Conservation (phyloP, 257 asterid genomes). For the Solanum chilense region DNA sequence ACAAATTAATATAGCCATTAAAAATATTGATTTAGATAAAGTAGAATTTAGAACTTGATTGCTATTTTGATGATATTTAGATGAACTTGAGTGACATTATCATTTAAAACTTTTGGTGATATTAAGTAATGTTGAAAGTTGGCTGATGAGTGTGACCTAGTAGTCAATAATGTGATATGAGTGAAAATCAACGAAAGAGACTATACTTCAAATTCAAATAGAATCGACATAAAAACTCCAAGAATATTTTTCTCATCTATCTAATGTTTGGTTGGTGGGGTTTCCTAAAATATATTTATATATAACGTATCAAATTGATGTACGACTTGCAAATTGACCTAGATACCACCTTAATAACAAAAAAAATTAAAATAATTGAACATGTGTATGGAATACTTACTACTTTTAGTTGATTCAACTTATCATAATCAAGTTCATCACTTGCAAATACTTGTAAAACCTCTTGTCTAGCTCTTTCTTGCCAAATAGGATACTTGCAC, state of each 20-base stretch:
- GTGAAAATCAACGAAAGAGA: fast-evolving
- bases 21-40: neutral
- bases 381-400: neutral
- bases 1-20: neutral
- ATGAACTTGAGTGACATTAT: neutral
- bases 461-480: too few relatives aligned
- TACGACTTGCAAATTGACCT: neutral
- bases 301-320: neutral
- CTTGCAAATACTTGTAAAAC: too few relatives aligned
- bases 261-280: neutral
- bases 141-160: neutral
- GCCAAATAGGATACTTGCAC: too few relatives aligned
- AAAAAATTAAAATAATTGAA: neutral
- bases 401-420: slow-evolving; percentile 9
- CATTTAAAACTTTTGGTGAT: neutral
- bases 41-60: neutral
- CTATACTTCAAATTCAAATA: too few relatives aligned
- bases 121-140: neutral
- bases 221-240: neutral
- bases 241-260: neutral
- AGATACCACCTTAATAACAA: too few relatives aligned
- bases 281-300: too few relatives aligned
- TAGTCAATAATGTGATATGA: neutral
- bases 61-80: neutral
- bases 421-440: slow-evolving; percentile 2